These are phyloP conservation scores for Verticillium dahliae DNA, from an alignment of 2,329 filamentous ascomycete genomes.

Conservation along the genomic window DNA sequence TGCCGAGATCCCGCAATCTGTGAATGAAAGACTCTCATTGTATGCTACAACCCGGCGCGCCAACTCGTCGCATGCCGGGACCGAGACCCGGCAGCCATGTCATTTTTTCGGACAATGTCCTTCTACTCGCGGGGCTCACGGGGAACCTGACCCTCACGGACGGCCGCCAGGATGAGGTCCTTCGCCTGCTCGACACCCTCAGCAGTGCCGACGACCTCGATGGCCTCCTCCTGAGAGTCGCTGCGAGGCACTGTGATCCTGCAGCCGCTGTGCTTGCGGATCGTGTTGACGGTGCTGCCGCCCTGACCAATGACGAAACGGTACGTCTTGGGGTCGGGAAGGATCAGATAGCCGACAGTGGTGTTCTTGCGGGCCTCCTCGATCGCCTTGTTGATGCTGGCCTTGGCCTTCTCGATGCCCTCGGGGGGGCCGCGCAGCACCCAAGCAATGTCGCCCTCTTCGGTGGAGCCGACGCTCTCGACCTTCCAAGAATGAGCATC, in stretches of 20 bases:
- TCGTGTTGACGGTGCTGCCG: constrained; percentile 86
- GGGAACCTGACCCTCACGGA: constrained; percentile 50
- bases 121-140: background rate
- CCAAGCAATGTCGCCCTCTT: constrained; percentile 78
- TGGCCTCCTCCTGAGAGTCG: constrained; percentile 70
- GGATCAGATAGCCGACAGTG: constrained; percentile 77
- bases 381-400: constrained; percentile 65
- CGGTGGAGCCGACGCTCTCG: constrained; percentile 55
- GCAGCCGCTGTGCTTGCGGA: constrained; percentile 86
- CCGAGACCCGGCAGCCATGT: background rate
- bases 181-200: constrained; percentile 82
- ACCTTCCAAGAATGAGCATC: constrained; percentile 80
- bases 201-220: constrained; percentile 76
- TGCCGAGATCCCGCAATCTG: background rate
- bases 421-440: constrained; percentile 74
- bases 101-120: background rate
- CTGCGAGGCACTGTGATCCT: constrained; percentile 89
- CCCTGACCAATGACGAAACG: constrained; percentile 83
- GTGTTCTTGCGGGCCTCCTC: constrained; percentile 63
- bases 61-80: background rate
- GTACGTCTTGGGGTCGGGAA: constrained; percentile 86
- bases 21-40: background rate
- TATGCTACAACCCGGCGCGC: background rate
- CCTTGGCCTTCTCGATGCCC: constrained; percentile 74
- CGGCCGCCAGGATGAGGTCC: constrained; percentile 80